These are phyloP conservation scores for Pistacia atlantica DNA, from an alignment of 345 rosid species.

Conservation along the genomic window DNA sequence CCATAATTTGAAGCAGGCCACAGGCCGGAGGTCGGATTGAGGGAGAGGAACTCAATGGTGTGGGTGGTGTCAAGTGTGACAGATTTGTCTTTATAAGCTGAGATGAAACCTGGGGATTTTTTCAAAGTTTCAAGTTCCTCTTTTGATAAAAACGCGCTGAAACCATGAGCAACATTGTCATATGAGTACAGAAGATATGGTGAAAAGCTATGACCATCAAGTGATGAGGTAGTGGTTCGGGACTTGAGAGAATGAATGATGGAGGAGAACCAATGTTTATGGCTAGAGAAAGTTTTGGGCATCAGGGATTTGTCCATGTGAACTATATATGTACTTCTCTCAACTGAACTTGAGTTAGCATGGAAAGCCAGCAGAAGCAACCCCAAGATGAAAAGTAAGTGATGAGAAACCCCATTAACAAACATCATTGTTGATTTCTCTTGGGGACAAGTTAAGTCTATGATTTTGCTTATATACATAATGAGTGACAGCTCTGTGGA, in stretches of 20 bases:
- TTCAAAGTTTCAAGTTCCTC: not conserved
- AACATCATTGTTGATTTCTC: not conserved
- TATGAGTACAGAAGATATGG: conserved; percentile 13
- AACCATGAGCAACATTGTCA: conserved; percentile 21
- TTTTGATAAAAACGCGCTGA: conserved; percentile 16
- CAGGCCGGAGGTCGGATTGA: conserved; percentile 6
- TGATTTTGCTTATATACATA: not conserved
- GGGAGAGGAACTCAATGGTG: conserved; percentile 19
- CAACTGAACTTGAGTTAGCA: not conserved
- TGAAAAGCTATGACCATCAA: not conserved
- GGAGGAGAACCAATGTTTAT: conserved; percentile 28
- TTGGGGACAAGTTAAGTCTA: not conserved
- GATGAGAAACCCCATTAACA: not conserved
- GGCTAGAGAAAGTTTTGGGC: conserved; percentile 21
- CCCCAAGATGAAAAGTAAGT: not conserved
- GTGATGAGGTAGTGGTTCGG: not conserved
- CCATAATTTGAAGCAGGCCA: conserved; percentile 30
- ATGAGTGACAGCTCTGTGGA: not conserved
- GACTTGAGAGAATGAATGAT: conserved; percentile 21
- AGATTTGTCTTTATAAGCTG: conserved; percentile 15
- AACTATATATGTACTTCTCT: conserved; percentile 13
- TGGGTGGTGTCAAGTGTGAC: conserved; percentile 23
- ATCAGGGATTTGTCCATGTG: conserved; percentile 27
- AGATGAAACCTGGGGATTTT: conserved; percentile 15
- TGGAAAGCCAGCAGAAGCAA: not conserved